Base-by-base conservation (phyloP, 257 asterid genomes). In the Penstemon eatonii region DNA sequence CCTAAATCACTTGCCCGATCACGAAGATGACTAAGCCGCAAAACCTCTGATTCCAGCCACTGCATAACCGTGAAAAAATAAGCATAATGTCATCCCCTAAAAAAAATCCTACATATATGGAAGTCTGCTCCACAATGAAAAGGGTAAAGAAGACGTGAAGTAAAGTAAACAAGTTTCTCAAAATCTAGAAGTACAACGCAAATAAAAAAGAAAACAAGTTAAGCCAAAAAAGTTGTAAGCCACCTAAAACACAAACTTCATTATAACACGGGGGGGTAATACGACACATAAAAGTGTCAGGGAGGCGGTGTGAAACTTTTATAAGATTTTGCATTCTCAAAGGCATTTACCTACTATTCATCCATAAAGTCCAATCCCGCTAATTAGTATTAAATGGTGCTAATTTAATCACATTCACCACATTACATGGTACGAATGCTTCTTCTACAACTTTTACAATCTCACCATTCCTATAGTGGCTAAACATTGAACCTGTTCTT, bases 1-100 rank as follows among this genome's bases (percentile, higher is more conserved):
- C 99, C 99, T 79, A 83, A 72, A 76, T 91, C 99, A 75, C 99
- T 94, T 58, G 99, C 99, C 38, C 99, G 87, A 78, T 94, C 99
- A 79, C 99, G 89, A 74, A 94, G 96, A 87, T 94, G 96, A 77
- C 89, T 80, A 67, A 94, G 89, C 81, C 99, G 89, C 80, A 78
- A 58, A 60, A 75, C 72, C 84, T 94, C 98, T 60, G 97, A 76
- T 78, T 94, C 99, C 85, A 94, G 84, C 99, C 97, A 94, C 99
- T 94, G 96, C 78, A 78, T 45, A 65, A 79, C 63, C 65, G 73
- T n/a, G 52, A 64, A 44, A 50, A 56, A 60, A 75, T 53, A 44
- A 59, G 53, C 39, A 8, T 47, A 45, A 64, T 12, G n/a, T 8
- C 55, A 56, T 44, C 56, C 5, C 54, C 11, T 4, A 49, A 49